These are phyloP conservation scores for Suillus lakei DNA, from an alignment of 768 basidiomycete genomes.

Conservation along the genomic window DNA sequence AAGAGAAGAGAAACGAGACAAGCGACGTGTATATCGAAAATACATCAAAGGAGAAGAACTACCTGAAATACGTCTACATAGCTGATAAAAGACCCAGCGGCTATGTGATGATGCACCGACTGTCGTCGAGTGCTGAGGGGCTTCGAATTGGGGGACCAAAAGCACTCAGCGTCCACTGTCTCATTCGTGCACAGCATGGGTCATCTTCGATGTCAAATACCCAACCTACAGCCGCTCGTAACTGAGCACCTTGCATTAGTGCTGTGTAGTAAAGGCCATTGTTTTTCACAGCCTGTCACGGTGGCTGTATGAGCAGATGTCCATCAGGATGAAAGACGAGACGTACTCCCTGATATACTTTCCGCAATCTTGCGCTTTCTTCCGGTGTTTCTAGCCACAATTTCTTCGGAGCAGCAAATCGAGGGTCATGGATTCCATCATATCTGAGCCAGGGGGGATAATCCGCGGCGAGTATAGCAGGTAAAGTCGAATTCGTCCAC, in stretches of 20 bases:
- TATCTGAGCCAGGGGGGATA: conserved; percentile 30
- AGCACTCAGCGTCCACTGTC: conserved; percentile 10
- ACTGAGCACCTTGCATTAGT: conserved; percentile 12
- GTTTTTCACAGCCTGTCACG: conserved; percentile 6
- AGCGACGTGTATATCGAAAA: background rate
- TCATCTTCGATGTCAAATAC: conserved; percentile 12
- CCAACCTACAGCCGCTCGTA: conserved; percentile 15
- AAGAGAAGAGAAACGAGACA: background rate
- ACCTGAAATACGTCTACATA: too few relatives aligned
- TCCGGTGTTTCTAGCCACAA: conserved; percentile 8
- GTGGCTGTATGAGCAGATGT: background rate
- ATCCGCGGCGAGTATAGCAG: conserved; percentile 26
- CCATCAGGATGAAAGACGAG: background rate
- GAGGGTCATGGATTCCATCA: conserved; percentile 22
- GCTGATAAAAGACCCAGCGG: background rate
- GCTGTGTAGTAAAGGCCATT: conserved; percentile 6
- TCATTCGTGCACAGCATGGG: conserved; percentile 11
- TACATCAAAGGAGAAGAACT: background rate
- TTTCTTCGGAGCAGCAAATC: conserved; percentile 13
- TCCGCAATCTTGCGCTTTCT: conserved; percentile 11
- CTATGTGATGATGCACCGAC: conserved; percentile 1
- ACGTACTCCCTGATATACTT: conserved; percentile 7
- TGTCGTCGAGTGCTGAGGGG: conserved; percentile 5
- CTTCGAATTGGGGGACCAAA: conserved; percentile 15
- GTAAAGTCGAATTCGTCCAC: conserved; percentile 23